A percentile compares a stretch with the other conserved stretches of the same genome.
phyloP scores from a whole-genome alignment of 805 yeast genomes.

The Kuraishia piskuri region DNA sequence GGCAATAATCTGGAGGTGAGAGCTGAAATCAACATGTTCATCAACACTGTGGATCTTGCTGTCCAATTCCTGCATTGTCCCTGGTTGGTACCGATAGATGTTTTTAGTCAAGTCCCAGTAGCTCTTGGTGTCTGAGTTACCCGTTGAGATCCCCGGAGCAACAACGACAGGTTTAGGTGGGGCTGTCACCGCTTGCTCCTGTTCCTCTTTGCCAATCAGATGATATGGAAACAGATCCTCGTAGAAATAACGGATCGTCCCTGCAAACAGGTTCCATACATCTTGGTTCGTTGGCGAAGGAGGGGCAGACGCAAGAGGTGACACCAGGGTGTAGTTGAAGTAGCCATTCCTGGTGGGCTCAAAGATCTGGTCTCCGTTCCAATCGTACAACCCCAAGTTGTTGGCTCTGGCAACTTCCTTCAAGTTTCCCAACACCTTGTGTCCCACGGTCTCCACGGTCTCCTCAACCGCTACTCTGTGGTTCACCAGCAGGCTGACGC shows the following conservation, averaged over 20 bases:
- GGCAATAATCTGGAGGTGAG: constrained; percentile 54
- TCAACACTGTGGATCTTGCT: constrained; percentile 51
- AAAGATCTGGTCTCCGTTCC: constrained; percentile 20
- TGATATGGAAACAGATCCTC: constrained; percentile 34
- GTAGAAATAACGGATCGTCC: constrained; percentile 52
- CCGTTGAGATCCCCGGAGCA: constrained; percentile 55
- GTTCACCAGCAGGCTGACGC: constrained; percentile 43
- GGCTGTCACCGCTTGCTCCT: neutral
- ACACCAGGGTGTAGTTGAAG: constrained; percentile 13
- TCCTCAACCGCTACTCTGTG: constrained; percentile 58
- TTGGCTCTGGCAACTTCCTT: constrained; percentile 34
- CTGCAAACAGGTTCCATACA: constrained; percentile 50
- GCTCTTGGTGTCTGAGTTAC: constrained; percentile 62
- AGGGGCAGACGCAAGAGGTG: constrained; percentile 33
- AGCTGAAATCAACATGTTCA: constrained; percentile 44
- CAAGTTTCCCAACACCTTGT: constrained; percentile 27
- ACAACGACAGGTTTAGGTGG: constrained; percentile 18
- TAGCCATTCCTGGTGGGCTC: constrained; percentile 14
- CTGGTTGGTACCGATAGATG: constrained; percentile 55
- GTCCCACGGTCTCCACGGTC: constrained; percentile 31
- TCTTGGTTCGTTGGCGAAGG: constrained; percentile 30
- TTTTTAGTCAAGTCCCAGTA: constrained; percentile 57
- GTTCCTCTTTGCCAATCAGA: neutral
- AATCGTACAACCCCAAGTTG: constrained; percentile 36
- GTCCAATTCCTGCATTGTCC: constrained; percentile 22